Evolutionary conservation across 176 grass and related monocot genomes (phyloP).

Genomic region (Bromus sterilis): DNA sequence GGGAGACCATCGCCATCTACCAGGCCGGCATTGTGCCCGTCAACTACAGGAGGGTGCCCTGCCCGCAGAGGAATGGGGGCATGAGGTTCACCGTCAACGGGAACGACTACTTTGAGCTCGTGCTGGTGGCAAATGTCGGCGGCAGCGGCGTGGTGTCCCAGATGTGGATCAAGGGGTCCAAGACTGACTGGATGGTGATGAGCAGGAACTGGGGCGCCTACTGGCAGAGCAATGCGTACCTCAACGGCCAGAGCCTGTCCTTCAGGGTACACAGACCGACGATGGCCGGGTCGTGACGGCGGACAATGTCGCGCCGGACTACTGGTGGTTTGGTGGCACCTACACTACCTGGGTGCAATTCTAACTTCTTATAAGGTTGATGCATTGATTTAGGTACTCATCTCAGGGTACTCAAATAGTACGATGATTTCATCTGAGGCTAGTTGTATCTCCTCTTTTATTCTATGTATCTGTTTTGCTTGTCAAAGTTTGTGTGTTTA

Average conservation of each 20-base stretch:
- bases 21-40: conserved; percentile 17
- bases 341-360: not conserved
- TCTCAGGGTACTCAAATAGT: too few relatives aligned
- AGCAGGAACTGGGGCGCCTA: conserved; percentile 66
- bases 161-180: conserved; percentile 29
- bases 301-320: conserved; percentile 15
- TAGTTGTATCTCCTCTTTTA: too few relatives aligned
- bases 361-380: too few relatives aligned
- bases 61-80: not conserved
- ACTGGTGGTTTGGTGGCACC: conserved; percentile 30
- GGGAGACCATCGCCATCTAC: conserved; percentile 32
- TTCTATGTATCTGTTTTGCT: too few relatives aligned
- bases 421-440: too few relatives aligned
- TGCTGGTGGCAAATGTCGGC: not conserved
- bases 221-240: conserved; percentile 53
- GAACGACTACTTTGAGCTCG: too few relatives aligned
- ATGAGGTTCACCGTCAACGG: too few relatives aligned
- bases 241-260: conserved; percentile 18
- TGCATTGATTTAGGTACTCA: too few relatives aligned
- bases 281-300: conserved; percentile 4
- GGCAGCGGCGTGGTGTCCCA: conserved; percentile 24
- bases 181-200: conserved; percentile 41
- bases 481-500: too few relatives aligned
- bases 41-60: conserved; percentile 22
- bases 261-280: conserved; percentile 19